Evolutionary conservation across 345 rosid species (phyloP).

Genomic region (Gossypium thurberi): DNA sequence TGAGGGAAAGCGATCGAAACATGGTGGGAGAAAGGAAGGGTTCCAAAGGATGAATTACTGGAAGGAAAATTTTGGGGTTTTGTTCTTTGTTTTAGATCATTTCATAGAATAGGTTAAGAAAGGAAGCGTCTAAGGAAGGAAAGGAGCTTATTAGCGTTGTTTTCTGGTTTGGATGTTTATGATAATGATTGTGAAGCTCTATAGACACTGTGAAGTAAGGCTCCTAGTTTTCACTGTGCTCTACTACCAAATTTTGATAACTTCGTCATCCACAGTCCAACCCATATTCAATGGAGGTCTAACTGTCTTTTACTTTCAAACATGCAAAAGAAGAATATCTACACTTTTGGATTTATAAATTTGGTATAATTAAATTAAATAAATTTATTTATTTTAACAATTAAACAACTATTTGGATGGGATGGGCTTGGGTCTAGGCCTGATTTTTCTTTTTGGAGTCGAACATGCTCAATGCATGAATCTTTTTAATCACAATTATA

Average conservation of each 20-base stretch:
- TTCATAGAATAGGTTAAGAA: not conserved
- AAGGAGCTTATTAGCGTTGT: not conserved
- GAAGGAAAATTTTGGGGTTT: not conserved
- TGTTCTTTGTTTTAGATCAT: not conserved
- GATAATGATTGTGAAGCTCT: not conserved
- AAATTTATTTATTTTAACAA: too few species aligned
- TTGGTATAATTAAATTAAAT: too few species aligned
- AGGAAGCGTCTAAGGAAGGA: not conserved
- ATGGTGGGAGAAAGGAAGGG: constrained; percentile 16
- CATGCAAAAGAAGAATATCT: too few species aligned
- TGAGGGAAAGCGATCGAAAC: constrained; percentile 44
- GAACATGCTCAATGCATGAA: too few species aligned
- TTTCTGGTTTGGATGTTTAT: not conserved
- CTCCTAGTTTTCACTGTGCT: not conserved
- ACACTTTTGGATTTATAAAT: too few species aligned
- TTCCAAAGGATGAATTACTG: not conserved
- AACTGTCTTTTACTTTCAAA: too few species aligned
- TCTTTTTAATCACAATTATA: too few species aligned
- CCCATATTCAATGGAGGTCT: too few species aligned
- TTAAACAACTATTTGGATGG: too few species aligned
- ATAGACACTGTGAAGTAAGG: not conserved
- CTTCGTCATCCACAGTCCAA: not conserved
- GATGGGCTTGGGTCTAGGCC: too few species aligned
- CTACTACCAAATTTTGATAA: not conserved
- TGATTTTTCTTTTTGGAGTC: too few species aligned